A percentile compares a stretch with the other conserved stretches of the same genome.
phyloP scores from a whole-genome alignment of 148 eudicot species.

The Rheum nobile region DNA sequence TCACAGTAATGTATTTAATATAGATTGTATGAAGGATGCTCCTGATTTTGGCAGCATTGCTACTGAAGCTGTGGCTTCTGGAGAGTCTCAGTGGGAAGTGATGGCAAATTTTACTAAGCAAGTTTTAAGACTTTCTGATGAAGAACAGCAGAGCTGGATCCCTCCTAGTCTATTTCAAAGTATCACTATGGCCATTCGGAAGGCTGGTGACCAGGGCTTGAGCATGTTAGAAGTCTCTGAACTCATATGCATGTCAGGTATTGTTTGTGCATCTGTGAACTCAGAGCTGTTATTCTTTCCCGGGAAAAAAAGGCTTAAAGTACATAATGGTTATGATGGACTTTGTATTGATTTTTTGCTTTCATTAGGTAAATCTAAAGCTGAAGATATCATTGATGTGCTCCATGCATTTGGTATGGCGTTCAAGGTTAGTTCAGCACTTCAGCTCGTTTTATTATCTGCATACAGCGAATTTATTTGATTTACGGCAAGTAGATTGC shows the following conservation, averaged over 20 bases:
- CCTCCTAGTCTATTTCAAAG: slow-evolving; percentile 43
- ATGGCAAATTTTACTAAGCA: slow-evolving; percentile 46
- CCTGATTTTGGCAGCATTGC: slow-evolving; percentile 26
- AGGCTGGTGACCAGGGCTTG: slow-evolving; percentile 92
- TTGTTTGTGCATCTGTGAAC: neutral
- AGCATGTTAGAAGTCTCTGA: slow-evolving; percentile 54
- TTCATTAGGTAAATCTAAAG: slow-evolving; percentile 34
- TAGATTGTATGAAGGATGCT: slow-evolving; percentile 26
- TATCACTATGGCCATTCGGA: slow-evolving; percentile 47
- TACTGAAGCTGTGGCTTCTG: slow-evolving; percentile 19
- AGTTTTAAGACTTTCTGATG: slow-evolving; percentile 18
- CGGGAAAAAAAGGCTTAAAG: neutral
- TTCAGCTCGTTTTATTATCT: neutral
- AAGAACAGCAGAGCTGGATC: slow-evolving; percentile 18
- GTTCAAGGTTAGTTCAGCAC: slow-evolving; percentile 48
- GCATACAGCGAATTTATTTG: neutral
- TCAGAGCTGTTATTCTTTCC: neutral
- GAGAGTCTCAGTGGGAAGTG: slow-evolving; percentile 68
- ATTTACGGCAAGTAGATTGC: neutral
- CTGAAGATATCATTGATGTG: slow-evolving; percentile 51
- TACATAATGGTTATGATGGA: neutral
- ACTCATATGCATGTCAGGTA: slow-evolving; percentile 47
- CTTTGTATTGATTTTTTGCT: neutral
- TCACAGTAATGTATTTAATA: slow-evolving; percentile 14
- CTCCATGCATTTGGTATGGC: slow-evolving; percentile 71